phyloP scores from a whole-genome alignment of 2,329 filamentous ascomycete species.

The Hymenotorrendiella dingleyae region DNA sequence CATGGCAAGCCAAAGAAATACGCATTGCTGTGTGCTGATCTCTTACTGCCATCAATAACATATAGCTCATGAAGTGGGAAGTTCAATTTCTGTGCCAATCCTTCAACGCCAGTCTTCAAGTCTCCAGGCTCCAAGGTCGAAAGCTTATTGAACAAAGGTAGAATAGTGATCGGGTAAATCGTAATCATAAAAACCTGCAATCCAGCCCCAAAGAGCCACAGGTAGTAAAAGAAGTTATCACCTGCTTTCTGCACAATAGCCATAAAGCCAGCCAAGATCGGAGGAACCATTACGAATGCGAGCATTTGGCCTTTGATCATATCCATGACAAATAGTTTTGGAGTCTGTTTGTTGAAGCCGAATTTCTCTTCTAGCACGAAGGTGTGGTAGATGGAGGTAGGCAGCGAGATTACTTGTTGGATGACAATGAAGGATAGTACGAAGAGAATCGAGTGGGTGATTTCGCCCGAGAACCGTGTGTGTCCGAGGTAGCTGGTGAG shows the following conservation, averaged over 20 bases:
- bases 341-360: slow-evolving; percentile 97
- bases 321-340: slow-evolving; percentile 81
- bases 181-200: slow-evolving; percentile 94
- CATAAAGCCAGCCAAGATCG: slow-evolving; percentile 86
- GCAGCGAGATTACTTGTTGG: slow-evolving; percentile 72
- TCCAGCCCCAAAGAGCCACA: slow-evolving; percentile 86
- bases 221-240: slow-evolving; percentile 93
- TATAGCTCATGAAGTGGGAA: slow-evolving; percentile 92
- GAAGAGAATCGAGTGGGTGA: slow-evolving; percentile 88
- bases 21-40: slow-evolving; percentile 82
- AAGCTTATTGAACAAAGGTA: slow-evolving; percentile 97
- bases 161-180: slow-evolving; percentile 88
- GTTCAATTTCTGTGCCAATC: slow-evolving; percentile 72
- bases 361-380: slow-evolving; percentile 96
- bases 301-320: slow-evolving; percentile 87
- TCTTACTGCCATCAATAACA: slow-evolving; percentile 89
- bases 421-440: slow-evolving; percentile 80
- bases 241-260: slow-evolving; percentile 93
- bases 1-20: slow-evolving; percentile 97
- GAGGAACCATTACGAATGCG: slow-evolving; percentile 71
- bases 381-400: slow-evolving; percentile 82
- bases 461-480: slow-evolving; percentile 78
- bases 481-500: slow-evolving; percentile 72
- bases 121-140: slow-evolving; percentile 82
- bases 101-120: slow-evolving; percentile 84